These are phyloP conservation scores for Vinca minor DNA, from an alignment of 257 asterid species.

Conservation along the genomic window DNA sequence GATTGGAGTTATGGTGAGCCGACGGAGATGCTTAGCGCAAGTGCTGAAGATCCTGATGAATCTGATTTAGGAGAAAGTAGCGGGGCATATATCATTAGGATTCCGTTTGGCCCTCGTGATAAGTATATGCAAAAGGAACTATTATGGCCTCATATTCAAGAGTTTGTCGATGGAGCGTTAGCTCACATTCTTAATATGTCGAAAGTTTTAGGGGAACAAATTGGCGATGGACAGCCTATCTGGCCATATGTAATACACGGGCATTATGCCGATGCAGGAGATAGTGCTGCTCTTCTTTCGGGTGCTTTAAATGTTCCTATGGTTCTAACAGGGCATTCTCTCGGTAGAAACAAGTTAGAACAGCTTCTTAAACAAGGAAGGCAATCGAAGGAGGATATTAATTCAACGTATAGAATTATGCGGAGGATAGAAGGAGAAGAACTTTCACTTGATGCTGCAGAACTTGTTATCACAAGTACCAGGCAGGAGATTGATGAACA, in stretches of 20 bases:
- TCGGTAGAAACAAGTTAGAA: slow-evolving; percentile 79
- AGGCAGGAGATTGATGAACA: slow-evolving; percentile 85
- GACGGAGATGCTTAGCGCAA: slow-evolving; percentile 61
- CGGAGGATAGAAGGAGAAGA: slow-evolving; percentile 84
- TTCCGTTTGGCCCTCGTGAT: slow-evolving; percentile 75
- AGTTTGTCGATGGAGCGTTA: slow-evolving; percentile 76
- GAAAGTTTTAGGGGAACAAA: slow-evolving; percentile 66
- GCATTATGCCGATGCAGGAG: slow-evolving; percentile 90
- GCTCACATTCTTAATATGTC: slow-evolving; percentile 75
- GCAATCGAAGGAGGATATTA: slow-evolving; percentile 75
- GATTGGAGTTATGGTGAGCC: slow-evolving; percentile 87
- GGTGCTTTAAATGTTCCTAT: slow-evolving; percentile 81
- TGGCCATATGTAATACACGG: slow-evolving; percentile 86
- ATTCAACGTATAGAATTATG: slow-evolving; percentile 72
- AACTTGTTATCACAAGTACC: slow-evolving; percentile 73
- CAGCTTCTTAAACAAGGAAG: slow-evolving; percentile 77
- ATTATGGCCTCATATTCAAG: slow-evolving; percentile 72
- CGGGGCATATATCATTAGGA: slow-evolving; percentile 67
- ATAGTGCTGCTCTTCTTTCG: slow-evolving; percentile 75
- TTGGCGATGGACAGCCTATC: slow-evolving; percentile 59
- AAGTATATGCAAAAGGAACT: slow-evolving; percentile 61
- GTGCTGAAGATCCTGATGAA: slow-evolving; percentile 45
- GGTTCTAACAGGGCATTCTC: slow-evolving; percentile 81
- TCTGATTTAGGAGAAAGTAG: slow-evolving; percentile 59
- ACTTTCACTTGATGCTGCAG: slow-evolving; percentile 73